Base-by-base conservation (phyloP, 148 eudicot species). In the Rhododendron ferrugineum region DNA sequence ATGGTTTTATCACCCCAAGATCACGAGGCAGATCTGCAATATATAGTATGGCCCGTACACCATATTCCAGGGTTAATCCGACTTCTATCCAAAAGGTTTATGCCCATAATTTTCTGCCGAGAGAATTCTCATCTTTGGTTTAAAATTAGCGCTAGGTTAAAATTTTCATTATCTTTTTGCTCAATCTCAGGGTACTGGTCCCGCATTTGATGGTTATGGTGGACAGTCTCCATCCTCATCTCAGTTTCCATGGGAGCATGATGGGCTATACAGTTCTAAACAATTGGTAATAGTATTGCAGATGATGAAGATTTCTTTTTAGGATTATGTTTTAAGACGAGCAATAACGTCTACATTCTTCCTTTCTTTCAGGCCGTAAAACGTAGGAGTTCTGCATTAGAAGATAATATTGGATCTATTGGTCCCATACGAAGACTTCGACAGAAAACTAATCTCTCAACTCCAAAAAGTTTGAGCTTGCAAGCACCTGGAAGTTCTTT, bases 391-490 rank as follows among this genome's bases (percentile, higher is more conserved):
- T 89, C 94, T 84, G 93, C 87, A 58, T 80, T 95, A 34, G 98
- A 97, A 79, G 94, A 89, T 89, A 96, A 93, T 89, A 88, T 92
- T 85, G 98, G 98, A 28, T 88, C 95, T 68, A 88, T 87, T 82
- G 98, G 98, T 66, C 96, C 98, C 54, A 92, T 97, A n/a, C 92
- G 99, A 44, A 92, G 98, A 88, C 95, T 92, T 82, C 92, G 98
- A 13, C 98, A 97, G 87, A 97, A 97, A 86, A 87, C 94, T 30
- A 95, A 93, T 92, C 95, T 95, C 78, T 85, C 91, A 30, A 88
- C 90, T 89, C 91, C 92, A 32, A 92, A 86, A 86, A 82, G 74
- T 83, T 64, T 85, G 85, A 81, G 87, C 83, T 68, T 85, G 72
- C 89, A 92, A 42, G 80, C 86, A 28, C 46, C 88, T 52, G 87